A percentile compares a stretch with the other conserved stretches of the same genome.
Conservation (phyloP, 345 rosid species). For the Acer saccharum region DNA sequence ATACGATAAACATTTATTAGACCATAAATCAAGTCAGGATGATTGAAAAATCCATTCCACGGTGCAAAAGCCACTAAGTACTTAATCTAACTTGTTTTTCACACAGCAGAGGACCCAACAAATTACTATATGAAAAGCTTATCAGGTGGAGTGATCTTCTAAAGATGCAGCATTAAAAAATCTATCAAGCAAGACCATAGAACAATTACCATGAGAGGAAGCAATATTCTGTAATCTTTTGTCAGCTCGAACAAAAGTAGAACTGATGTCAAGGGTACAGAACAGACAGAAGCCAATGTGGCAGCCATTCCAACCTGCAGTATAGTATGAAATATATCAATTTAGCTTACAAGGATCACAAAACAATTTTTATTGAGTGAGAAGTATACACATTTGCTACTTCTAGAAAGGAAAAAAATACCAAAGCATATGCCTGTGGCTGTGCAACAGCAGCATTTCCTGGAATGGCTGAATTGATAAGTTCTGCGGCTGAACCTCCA, state of each 20-base stretch:
- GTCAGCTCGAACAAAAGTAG: slow-evolving; percentile 93
- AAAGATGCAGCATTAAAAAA: background rate
- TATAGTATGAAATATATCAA: slow-evolving; percentile 17
- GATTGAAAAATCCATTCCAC: slow-evolving; percentile 5
- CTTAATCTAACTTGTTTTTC: slow-evolving; percentile 2
- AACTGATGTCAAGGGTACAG: slow-evolving; percentile 96
- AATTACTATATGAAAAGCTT: background rate
- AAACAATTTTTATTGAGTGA: slow-evolving; percentile 2
- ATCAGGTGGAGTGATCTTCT: slow-evolving; percentile 2
- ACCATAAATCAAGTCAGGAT: background rate
- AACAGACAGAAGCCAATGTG: slow-evolving; percentile 94
- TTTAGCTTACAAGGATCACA: slow-evolving; percentile 16
- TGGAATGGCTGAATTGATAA: slow-evolving; percentile 90
- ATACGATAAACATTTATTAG: slow-evolving; percentile 4
- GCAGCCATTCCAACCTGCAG: slow-evolving; percentile 99
- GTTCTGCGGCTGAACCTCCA: slow-evolving; percentile 93
- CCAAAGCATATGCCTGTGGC: slow-evolving; percentile 99
- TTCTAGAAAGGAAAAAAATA: slow-evolving; percentile 30
- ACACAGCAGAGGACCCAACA: background rate
- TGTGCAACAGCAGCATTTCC: slow-evolving; percentile 97
- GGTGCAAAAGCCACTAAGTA: background rate
- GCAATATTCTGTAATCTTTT: slow-evolving; percentile 92
- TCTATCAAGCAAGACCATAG: slow-evolving; percentile 16
- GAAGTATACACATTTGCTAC: background rate
- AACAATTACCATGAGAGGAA: slow-evolving; percentile 89